A percentile compares a stretch with the other conserved stretches of the same genome.
Evolutionary conservation across 1,284 basidiomycete species (phyloP).

Genomic region (Leccinum griseonigrum): DNA sequence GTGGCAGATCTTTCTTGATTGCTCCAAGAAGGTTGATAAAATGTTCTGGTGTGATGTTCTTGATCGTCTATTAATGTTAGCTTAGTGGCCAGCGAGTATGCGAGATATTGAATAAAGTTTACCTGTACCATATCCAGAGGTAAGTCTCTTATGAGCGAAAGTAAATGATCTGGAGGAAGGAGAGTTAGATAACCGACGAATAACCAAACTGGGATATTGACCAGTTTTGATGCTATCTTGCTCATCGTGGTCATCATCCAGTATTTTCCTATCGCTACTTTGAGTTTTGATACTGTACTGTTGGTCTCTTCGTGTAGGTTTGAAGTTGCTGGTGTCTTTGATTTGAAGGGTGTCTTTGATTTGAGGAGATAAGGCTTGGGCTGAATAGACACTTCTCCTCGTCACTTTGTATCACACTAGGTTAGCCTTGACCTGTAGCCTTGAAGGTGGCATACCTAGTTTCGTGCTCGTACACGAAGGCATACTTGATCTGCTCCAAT

Average conservation of each 20-base stretch:
- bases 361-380: too few relatives aligned
- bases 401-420: too few relatives aligned
- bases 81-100: not conserved
- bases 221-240: not conserved
- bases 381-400: too few relatives aligned
- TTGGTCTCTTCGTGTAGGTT: too few relatives aligned
- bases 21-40: not conserved
- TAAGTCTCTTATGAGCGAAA: not conserved
- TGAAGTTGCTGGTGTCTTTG: too few relatives aligned
- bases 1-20: not conserved
- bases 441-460: too few relatives aligned
- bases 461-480: too few relatives aligned
- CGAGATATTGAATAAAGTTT: not conserved
- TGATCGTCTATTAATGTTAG: not conserved
- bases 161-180: not conserved
- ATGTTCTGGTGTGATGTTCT: not conserved
- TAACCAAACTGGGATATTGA: not conserved
- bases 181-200: not conserved
- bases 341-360: too few relatives aligned
- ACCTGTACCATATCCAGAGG: not conserved
- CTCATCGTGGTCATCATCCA: not conserved
- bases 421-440: too few relatives aligned
- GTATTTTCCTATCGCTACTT: not conserved
- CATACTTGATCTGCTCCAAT: too few relatives aligned
- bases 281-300: not conserved